Base-by-base conservation (phyloP, 371 early-diverging fungal genomes). In the Mucor racemosus region DNA sequence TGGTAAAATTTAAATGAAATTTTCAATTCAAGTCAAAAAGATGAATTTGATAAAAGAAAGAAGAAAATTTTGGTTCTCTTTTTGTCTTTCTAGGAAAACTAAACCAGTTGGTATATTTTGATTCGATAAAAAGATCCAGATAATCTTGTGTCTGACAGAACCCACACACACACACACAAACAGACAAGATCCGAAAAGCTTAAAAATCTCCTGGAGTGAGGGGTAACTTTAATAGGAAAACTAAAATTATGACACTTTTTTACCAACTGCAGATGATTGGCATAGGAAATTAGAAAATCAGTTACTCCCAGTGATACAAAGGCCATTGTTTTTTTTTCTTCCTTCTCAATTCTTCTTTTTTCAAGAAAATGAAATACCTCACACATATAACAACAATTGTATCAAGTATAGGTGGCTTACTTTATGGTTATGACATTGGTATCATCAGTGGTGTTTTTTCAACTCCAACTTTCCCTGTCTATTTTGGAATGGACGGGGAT, bases 361-460 rank as follows among this genome's bases (percentile, higher is more conserved):
- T 4, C 3, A 1, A 46, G 10, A n/a, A 44, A 19, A 53, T 53
- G 53, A 53, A 53, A 53, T 53, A 14, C 14, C 40, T 62, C 15
- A 62, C 53, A 0, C 55, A 53, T 10, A 26, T 62, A 1, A 54
- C 63, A 3, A 54, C 63, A 13, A 54, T 62, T 38, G 54, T 66
- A 34, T 60, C 66, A 6, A 66, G 66, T 54, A 53, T 66, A 35
- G 66, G 66, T 21, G 67, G 67, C 4, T 36, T 67, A 7, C 41
- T 61, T 33, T 62, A 55, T 44, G 68, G 71, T 1, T 50, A 61
- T n/a, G 68, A 61, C 11, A 62, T 65, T 60, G 71, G 71, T 40
- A 58, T 66, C 15, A 67, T 67, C 15, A 60, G 67, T 57, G 67
- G 71, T 14, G 57, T 67, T 10, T 62, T 68, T 31, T 41, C 41